A percentile compares a stretch with the other conserved stretches of the same genome.
phyloP scores from a whole-genome alignment of 257 asterid genomes.

The Lavandula angustifolia region DNA sequence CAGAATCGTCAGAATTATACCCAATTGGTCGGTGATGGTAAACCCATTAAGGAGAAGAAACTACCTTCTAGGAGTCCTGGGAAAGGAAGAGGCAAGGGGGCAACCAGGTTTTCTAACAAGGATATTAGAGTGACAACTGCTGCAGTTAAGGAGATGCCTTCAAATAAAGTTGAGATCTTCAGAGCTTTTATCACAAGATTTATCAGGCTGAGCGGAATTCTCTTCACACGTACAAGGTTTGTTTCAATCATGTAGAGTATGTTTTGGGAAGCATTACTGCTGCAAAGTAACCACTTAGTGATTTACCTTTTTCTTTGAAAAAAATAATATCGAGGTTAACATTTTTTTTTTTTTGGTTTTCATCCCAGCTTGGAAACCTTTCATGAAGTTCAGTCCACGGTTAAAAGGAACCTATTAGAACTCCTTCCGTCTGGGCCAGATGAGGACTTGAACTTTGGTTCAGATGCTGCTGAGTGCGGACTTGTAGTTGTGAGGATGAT shows the following conservation, averaged over 20 bases:
- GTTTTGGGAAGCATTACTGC: neutral
- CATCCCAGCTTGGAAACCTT: slow-evolving; percentile 79
- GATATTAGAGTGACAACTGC: slow-evolving; percentile 32
- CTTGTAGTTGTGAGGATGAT: slow-evolving; percentile 62
- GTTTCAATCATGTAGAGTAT: slow-evolving; percentile 19
- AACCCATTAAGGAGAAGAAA: slow-evolving; percentile 41
- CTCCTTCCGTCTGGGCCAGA: slow-evolving; percentile 72
- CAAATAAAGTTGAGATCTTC: slow-evolving; percentile 40
- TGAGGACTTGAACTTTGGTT: slow-evolving; percentile 60
- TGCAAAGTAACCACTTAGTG: slow-evolving; percentile 2
- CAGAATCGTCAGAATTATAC: slow-evolving; percentile 74
- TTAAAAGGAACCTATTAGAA: slow-evolving; percentile 53
- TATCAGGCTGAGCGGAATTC: slow-evolving; percentile 76
- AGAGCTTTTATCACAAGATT: slow-evolving; percentile 56
- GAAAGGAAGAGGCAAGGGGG: slow-evolving; percentile 69
- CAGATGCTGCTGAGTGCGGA: slow-evolving; percentile 59
- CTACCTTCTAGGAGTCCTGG: slow-evolving; percentile 39
- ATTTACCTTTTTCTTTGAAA: neutral
- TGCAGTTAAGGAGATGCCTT: slow-evolving; percentile 43
- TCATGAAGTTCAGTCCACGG: slow-evolving; percentile 56
- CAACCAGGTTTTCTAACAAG: slow-evolving; percentile 38
- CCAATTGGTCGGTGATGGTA: slow-evolving; percentile 53
- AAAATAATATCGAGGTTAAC: no score
- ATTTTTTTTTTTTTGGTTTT: slow-evolving; percentile 7
- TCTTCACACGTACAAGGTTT: slow-evolving; percentile 83